A percentile compares a stretch with the other conserved stretches of the same genome.
Evolutionary conservation across 169 alveolate genomes (phyloP).

Genomic region (Eimeria sp.): DNA sequence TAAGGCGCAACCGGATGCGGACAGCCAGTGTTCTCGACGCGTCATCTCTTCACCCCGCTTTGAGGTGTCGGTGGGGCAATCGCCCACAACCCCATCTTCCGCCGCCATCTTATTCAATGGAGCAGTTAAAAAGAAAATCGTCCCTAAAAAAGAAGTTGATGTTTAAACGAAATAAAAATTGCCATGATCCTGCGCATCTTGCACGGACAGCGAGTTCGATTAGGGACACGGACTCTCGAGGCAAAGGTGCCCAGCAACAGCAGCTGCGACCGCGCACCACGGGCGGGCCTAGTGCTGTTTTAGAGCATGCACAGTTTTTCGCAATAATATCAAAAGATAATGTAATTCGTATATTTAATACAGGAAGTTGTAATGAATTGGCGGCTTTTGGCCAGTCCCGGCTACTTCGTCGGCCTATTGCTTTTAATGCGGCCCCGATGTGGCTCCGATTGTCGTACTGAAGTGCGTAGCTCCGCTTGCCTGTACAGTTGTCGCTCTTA

Average conservation of each 20-base stretch:
- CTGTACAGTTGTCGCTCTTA: background rate
- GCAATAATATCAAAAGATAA: background rate
- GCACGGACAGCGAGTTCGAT: background rate
- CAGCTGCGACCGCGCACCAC: slow-evolving; percentile 27
- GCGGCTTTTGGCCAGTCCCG: background rate
- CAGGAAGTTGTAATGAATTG: background rate
- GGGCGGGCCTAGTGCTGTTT: background rate
- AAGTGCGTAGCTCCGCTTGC: background rate
- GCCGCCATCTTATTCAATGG: slow-evolving; percentile 11
- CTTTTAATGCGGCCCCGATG: background rate
- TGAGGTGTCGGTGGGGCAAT: slow-evolving; percentile 39
- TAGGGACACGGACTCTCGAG: background rate
- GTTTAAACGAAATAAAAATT: background rate
- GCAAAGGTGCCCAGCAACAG: background rate
- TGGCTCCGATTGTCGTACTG: background rate
- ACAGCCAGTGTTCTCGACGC: slow-evolving; percentile 18
- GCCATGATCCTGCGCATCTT: background rate
- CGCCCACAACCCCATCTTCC: slow-evolving; percentile 28
- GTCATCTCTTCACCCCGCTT: slow-evolving; percentile 41
- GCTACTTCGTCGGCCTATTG: no score
- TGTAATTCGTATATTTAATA: background rate
- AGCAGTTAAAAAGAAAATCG: background rate
- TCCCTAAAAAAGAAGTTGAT: background rate
- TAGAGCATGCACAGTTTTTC: background rate
- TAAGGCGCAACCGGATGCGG: slow-evolving; percentile 30